Base-by-base conservation (phyloP, 2,329 filamentous ascomycete species). In the Monilinia polystroma region DNA sequence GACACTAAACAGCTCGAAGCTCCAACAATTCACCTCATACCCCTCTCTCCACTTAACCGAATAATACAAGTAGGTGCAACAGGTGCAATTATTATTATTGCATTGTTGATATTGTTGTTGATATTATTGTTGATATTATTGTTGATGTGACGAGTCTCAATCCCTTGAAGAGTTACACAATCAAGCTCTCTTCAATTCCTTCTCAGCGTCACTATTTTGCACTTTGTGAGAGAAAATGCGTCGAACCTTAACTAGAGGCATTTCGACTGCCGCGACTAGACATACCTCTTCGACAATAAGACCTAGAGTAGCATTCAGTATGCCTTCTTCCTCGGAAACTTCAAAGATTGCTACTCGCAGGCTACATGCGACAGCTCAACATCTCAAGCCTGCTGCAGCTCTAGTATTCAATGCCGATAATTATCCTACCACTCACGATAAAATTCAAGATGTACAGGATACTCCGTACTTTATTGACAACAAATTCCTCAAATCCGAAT, bases 391-490 rank as follows among this genome's bases (percentile, higher is more conserved):
- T 38, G 80, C 82, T 68, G 80, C 80, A 57, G 81, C 82, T n/a
- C 79, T 87, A 64, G 80, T 82, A 54, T 85, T 83, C 66, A 85
- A 83, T 26, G 80, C 85, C 14, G 83, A 83, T 57, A 83, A 79
- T 76, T 94, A 89, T 78, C 90, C 89, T 35, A 89, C 82, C 65
- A 87, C 83, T 29, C 91, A 95, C 80, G 88, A 90, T 64, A 87
- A 87, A 80, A 87, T 92, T 73, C 75, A 84, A 72, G 79, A 85
- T 68, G 87, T 90, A 49, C 79, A 84, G 73, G 86, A 93, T 77
- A 94, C 91, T 18, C 89, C 87, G 38, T 93, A 90, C 81, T 95
- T 95, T 78, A 77, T 95, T 72, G 85, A 95, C 82, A 95, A 95
- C 80, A 80, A 90, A 77, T 93, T 94, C 76, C 80, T 88, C 65